These are phyloP conservation scores for Phytopythium chamaehyphon DNA, from an alignment of 352 stramenopile genomes.

Conservation along the genomic window DNA sequence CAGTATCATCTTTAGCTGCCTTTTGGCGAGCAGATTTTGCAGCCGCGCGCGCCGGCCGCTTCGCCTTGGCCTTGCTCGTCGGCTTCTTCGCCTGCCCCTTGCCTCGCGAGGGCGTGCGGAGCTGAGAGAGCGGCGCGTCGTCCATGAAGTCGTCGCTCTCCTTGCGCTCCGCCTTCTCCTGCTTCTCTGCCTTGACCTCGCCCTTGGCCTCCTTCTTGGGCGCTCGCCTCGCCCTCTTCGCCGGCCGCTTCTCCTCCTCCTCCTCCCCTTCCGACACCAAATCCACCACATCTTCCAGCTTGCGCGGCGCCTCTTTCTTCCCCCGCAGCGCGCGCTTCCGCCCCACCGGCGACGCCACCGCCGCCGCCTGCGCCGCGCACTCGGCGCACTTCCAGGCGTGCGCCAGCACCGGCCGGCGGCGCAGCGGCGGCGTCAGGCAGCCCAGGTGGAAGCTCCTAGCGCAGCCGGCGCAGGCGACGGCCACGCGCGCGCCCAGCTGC, in stretches of 20 bases:
- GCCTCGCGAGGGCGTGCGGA: constrained; percentile 11
- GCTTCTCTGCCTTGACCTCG: background rate
- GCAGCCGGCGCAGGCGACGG: constrained; percentile 41
- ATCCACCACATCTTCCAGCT: constrained; percentile 11
- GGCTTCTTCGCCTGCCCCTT: constrained; percentile 26
- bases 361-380: constrained; percentile 13
- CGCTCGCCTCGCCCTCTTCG: constrained; percentile 2
- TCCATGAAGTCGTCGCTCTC: constrained; percentile 19
- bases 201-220: no score
- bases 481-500: constrained; percentile 33
- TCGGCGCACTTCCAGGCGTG: constrained; percentile 37
- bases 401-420: constrained; percentile 31
- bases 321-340: background rate
- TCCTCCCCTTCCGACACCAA: no score
- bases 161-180: background rate
- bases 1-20: constrained; percentile 12
- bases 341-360: no score
- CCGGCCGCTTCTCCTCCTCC: constrained; percentile 1
- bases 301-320: background rate
- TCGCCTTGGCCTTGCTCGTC: constrained; percentile 4
- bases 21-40: background rate
- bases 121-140: constrained; percentile 4
- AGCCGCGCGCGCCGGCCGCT: background rate
- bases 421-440: constrained; percentile 49
- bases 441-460: constrained; percentile 40